Conservation (phyloP, 129 eudicot genomes). For the Apium graveolens region DNA sequence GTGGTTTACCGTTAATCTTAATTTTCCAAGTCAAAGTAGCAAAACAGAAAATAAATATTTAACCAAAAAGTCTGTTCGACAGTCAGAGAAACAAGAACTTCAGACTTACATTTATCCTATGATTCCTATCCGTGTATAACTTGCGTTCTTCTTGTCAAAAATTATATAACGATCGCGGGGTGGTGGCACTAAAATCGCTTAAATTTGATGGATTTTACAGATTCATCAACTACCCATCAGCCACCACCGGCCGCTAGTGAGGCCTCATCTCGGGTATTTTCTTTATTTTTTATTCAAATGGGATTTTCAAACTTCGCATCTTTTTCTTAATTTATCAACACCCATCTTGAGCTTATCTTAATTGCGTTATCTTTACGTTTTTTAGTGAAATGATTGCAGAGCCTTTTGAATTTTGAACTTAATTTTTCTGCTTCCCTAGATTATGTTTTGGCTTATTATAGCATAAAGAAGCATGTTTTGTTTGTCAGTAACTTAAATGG, state of each 20-base stretch:
- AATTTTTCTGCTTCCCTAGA: neutral
- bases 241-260: neutral
- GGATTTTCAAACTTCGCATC: neutral
- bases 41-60: neutral
- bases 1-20: too few relatives aligned
- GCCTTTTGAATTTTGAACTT: neutral
- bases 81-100: neutral
- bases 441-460: neutral
- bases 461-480: neutral
- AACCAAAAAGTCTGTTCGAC: neutral
- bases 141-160: neutral
- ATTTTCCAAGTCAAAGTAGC: neutral
- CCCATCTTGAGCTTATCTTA: neutral
- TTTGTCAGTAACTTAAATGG: neutral
- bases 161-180: neutral
- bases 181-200: neutral
- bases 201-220: neutral
- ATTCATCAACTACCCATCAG: neutral
- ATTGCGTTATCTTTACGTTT: neutral
- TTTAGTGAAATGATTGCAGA: neutral
- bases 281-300: neutral
- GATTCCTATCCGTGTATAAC: neutral
- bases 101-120: neutral
- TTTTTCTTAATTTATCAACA: neutral
- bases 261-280: neutral